Evolutionary conservation across 805 yeast genomes (phyloP).

Genomic region (Metschnikowia drakensbergensis): DNA sequence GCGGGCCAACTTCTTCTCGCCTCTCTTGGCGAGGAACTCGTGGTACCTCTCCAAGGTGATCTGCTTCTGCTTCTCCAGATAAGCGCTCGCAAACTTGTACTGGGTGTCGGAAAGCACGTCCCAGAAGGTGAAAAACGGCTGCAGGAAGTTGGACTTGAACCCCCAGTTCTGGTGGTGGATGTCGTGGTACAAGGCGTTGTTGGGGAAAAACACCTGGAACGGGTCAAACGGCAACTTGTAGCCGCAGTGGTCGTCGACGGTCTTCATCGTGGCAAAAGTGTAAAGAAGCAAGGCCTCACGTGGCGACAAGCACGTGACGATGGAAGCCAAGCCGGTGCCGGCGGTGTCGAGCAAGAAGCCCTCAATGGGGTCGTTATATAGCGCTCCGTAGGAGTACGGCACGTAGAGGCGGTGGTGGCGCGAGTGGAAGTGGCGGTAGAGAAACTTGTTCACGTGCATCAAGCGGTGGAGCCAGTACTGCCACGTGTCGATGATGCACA

Average conservation of each 20-base stretch:
- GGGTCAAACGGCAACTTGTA: conserved; percentile 89
- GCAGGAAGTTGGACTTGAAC: conserved; percentile 86
- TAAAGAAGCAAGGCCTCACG: conserved; percentile 73
- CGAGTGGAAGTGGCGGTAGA: conserved; percentile 84
- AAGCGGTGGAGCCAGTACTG: conserved; percentile 85
- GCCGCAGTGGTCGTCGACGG: conserved; percentile 99
- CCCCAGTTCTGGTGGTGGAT: conserved; percentile 98
- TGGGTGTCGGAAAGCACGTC: conserved; percentile 70
- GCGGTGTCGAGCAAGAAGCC: conserved; percentile 88
- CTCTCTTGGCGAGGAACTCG: conserved; percentile 41
- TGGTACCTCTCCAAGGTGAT: conserved; percentile 65
- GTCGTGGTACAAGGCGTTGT: conserved; percentile 93
- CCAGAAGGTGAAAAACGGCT: conserved; percentile 96
- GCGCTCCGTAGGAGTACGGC: conserved; percentile 95
- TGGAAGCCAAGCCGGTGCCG: conserved; percentile 83
- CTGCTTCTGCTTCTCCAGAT: conserved; percentile 60
- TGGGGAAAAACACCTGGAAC: conserved; percentile 87
- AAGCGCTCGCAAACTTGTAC: conserved; percentile 58
- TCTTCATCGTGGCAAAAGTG: conserved; percentile 89
- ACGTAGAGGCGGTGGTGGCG: conserved; percentile 92
- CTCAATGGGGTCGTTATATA: conserved; percentile 90
- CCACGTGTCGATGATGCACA: conserved; percentile 86
- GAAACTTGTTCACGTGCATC: conserved; percentile 78
- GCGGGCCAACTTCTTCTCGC: conserved; percentile 8
- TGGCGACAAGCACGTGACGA: conserved; percentile 60